Percentiles rank a stretch among this genome's conserved stretches.
Conservation (phyloP, 192 early-diverging fungal species). For the Coemansia sp. region DNA sequence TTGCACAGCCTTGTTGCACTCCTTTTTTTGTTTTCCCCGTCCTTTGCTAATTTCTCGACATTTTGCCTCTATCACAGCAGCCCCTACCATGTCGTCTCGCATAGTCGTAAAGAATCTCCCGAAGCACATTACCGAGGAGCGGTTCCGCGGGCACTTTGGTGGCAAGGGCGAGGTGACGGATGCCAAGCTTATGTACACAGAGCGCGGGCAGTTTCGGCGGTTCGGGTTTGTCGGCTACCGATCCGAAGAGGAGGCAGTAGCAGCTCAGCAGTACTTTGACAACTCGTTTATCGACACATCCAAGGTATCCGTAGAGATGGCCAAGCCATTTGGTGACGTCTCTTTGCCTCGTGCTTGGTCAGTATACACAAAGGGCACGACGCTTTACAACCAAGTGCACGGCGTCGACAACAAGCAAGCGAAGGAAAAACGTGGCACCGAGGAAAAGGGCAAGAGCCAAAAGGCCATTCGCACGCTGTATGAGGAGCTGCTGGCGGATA, state of each 20-base stretch:
- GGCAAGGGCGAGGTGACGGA: conserved; percentile 89
- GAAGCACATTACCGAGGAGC: conserved; percentile 80
- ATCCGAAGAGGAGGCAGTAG: conserved; percentile 83
- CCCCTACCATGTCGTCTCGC: conserved; percentile 57
- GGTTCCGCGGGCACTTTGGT: conserved; percentile 87
- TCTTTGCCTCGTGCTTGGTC: conserved; percentile 90
- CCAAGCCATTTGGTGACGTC: conserved; percentile 85
- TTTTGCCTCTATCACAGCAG: not conserved
- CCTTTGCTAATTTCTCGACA: not conserved
- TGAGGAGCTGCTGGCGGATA: conserved; percentile 52
- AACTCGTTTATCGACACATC: conserved; percentile 92
- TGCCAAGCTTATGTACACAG: conserved; percentile 82
- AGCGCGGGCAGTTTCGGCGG: conserved; percentile 65
- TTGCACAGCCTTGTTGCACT: not conserved
- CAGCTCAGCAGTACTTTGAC: conserved; percentile 86
- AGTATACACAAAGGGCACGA: conserved; percentile 81
- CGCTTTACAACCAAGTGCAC: conserved; percentile 64
- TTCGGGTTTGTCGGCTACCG: conserved; percentile 95
- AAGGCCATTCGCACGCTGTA: conserved; percentile 38
- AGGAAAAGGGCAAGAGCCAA: conserved; percentile 49
- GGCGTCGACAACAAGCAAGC: conserved; percentile 25
- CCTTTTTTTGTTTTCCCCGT: not conserved
- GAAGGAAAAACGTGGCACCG: conserved; percentile 8
- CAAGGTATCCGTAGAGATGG: conserved; percentile 82
- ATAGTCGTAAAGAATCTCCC: conserved; percentile 98